phyloP scores from a whole-genome alignment of 2,329 filamentous ascomycete genomes.

The Epicoccum sorghinum region DNA sequence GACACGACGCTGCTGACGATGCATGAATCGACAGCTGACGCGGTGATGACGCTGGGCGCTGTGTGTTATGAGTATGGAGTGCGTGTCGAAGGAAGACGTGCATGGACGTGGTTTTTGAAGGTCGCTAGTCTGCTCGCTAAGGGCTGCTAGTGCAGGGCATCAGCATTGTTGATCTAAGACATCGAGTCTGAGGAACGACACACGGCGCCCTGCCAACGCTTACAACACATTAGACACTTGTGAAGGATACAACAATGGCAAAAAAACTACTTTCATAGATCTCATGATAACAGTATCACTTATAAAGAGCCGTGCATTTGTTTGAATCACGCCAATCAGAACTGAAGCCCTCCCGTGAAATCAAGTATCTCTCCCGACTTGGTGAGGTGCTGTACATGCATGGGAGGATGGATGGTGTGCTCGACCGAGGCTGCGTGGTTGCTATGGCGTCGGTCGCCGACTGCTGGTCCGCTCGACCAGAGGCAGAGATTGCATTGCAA shows the following conservation, averaged over 20 bases:
- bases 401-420: background rate
- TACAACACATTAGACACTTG: too few relatives aligned
- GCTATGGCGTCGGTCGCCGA: background rate
- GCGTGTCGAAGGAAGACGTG: background rate
- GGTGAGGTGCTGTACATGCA: too few relatives aligned
- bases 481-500: conserved; percentile 11
- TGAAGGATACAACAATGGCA: too few relatives aligned
- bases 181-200: background rate
- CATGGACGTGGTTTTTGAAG: background rate
- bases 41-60: background rate
- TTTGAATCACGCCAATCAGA: too few relatives aligned
- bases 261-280: too few relatives aligned
- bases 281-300: too few relatives aligned
- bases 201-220: background rate
- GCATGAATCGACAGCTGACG: conserved; percentile 11
- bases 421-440: conserved; percentile 8
- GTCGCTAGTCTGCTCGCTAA: background rate
- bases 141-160: too few relatives aligned
- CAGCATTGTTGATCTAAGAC: too few relatives aligned
- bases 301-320: too few relatives aligned
- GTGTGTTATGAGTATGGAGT: background rate
- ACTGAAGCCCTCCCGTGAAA: too few relatives aligned
- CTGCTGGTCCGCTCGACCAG: conserved; percentile 7
- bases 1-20: conserved; percentile 5
- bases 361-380: too few relatives aligned